Base-by-base conservation (phyloP, 176 grass and related monocot species). In the Puccinellia tenuiflora region DNA sequence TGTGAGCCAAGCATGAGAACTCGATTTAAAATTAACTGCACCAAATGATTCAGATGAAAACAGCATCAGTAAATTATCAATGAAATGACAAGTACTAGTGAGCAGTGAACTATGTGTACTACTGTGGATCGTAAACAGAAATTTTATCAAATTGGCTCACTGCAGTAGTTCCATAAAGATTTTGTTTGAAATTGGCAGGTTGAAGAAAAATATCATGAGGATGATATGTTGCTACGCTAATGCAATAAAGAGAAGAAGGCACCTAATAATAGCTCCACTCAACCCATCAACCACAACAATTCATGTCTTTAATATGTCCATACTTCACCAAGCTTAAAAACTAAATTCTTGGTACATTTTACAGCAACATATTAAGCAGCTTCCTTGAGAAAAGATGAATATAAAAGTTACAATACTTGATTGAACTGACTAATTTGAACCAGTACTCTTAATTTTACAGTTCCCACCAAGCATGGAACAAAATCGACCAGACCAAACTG, bases 1-100 rank as follows among this genome's bases (percentile, higher is more conserved):
- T 90, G 87, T 53, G 96, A 92, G 9, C 96, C 93, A 84, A 98
- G 83, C 93, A 98, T 96, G 66, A 98, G 84, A 86, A 98, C 91
- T 85, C 79, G 92, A 56, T 91, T 91, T 75, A 98, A 87, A 77
- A 90, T 59, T 88, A 98, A 86, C 96, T 93, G 89, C 85, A 93
- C 18, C 51, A 80, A 85, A 67, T 63, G 8, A 83, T 79, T 33
- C 73, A 86, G 46, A 73, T 9, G 33, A 80, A 22, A 75, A 45
- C 46, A 88, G 6, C 52, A 86, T 79, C 26, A 83, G 34, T 0
- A 73, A 84, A 78, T 20, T 13, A 75, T 72, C 37, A 24, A 61
- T 40, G 20, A 7, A 90, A 73, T 68, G 47, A 24, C 26, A 77
- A 35, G 14, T n/a, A 79, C 9, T 65, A 54, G 24, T 10, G 56